Evolutionary conservation across 2,329 filamentous ascomycete genomes (phyloP).

Genomic region (Microsporum audouinii): DNA sequence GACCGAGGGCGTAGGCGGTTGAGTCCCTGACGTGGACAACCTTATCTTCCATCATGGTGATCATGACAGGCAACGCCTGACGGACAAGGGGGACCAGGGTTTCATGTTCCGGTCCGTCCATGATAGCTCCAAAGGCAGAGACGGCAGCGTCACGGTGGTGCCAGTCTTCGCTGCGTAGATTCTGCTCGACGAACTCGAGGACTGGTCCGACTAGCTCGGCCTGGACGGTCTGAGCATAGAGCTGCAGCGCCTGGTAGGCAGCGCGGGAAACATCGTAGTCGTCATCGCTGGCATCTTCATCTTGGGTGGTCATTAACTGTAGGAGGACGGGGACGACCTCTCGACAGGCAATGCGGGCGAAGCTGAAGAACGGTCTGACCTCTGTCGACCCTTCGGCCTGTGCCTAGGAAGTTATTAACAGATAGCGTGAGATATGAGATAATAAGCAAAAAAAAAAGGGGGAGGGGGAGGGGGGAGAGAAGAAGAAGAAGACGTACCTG

Average conservation of each 20-base stretch:
- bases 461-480: neutral
- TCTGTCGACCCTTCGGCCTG: slow-evolving; percentile 65
- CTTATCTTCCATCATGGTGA: slow-evolving; percentile 82
- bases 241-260: slow-evolving; percentile 89
- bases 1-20: slow-evolving; percentile 86
- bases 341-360: slow-evolving; percentile 79
- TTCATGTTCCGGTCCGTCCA: slow-evolving; percentile 94
- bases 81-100: slow-evolving; percentile 88
- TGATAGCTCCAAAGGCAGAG: slow-evolving; percentile 93
- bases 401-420: slow-evolving; percentile 27
- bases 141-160: slow-evolving; percentile 89
- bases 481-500: slow-evolving; percentile 43
- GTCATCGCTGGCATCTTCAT: slow-evolving; percentile 91
- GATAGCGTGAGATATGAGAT: neutral
- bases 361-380: slow-evolving; percentile 88
- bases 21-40: slow-evolving; percentile 90
- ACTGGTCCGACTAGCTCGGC: slow-evolving; percentile 75
- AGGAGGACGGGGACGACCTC: slow-evolving; percentile 92
- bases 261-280: slow-evolving; percentile 96
- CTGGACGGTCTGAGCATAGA: slow-evolving; percentile 87
- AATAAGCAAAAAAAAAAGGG: too few relatives aligned
- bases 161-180: slow-evolving; percentile 87
- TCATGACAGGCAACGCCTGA: slow-evolving; percentile 82
- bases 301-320: slow-evolving; percentile 83
- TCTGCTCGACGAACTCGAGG: slow-evolving; percentile 79